Evolutionary conservation across 75 land plant species (phyloP).

Genomic region (Cryptomeria japonica): DNA sequence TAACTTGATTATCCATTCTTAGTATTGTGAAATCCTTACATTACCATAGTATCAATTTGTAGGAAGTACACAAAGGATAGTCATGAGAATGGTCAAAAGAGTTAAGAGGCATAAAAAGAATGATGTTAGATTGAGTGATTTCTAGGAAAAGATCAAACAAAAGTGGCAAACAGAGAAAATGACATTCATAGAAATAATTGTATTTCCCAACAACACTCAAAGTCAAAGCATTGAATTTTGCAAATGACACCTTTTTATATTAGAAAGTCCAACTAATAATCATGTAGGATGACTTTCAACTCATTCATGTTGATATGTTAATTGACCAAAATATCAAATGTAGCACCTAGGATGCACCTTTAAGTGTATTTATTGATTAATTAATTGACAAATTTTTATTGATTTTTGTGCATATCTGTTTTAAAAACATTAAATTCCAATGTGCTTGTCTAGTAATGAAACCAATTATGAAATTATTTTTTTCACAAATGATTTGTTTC

Average conservation of each 20-base stretch:
- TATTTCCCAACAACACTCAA: conserved; percentile 59
- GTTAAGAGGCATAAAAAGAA: background rate
- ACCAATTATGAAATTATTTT: no score
- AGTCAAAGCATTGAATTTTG: conserved; percentile 37
- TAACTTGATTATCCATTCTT: background rate
- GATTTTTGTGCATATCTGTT: no score
- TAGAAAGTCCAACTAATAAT: conserved; percentile 88
- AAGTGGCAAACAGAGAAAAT: conserved; percentile 27
- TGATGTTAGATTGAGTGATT: conserved; percentile 12
- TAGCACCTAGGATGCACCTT: no score
- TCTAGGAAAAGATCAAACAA: conserved; percentile 52
- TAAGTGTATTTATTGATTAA: no score
- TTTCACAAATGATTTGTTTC: no score
- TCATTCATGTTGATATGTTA: no score
- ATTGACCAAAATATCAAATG: no score
- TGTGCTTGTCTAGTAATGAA: no score
- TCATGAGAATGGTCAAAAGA: conserved; percentile 14
- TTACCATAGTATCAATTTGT: background rate
- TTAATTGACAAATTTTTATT: no score
- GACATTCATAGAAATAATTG: conserved; percentile 51
- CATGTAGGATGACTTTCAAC: conserved; percentile 62
- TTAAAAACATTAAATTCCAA: no score
- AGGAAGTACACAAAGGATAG: conserved; percentile 17
- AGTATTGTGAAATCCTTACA: background rate
- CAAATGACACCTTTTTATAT: conserved; percentile 35